phyloP scores from a whole-genome alignment of 164 flowering plant species.

The Cinnamomum micranthum region DNA sequence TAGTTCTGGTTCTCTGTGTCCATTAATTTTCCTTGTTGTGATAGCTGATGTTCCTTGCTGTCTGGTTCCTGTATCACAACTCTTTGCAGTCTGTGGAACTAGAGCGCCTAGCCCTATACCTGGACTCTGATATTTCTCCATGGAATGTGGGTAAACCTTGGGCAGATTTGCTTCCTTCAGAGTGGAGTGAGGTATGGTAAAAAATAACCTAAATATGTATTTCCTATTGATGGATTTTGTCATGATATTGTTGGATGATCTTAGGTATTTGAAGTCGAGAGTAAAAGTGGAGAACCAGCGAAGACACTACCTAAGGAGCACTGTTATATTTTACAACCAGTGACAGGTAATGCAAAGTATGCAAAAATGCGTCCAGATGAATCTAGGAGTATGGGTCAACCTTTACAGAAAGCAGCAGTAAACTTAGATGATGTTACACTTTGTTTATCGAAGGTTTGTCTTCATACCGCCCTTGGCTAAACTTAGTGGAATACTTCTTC shows the following conservation, averaged over 20 bases:
- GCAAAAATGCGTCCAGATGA: conserved; percentile 50
- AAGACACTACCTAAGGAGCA: conserved; percentile 36
- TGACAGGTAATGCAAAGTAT: conserved; percentile 89
- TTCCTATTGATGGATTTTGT: background rate
- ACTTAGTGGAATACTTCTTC: background rate
- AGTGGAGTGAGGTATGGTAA: conserved; percentile 76
- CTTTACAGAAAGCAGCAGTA: conserved; percentile 73
- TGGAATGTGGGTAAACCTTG: conserved; percentile 76
- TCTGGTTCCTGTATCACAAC: background rate
- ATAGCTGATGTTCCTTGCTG: background rate
- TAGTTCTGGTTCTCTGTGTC: background rate
- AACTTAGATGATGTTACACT: conserved; percentile 95
- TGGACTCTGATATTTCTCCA: conserved; percentile 82
- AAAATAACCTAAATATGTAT: background rate
- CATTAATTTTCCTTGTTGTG: background rate
- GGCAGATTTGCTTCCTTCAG: conserved; percentile 86
- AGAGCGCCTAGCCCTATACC: conserved; percentile 73
- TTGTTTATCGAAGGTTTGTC: conserved; percentile 75
- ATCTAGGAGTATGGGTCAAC: conserved; percentile 39
- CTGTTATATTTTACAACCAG: conserved; percentile 81
- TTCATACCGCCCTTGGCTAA: conserved; percentile 1
- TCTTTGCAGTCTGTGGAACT: conserved; percentile 72
- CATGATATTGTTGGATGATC: conserved; percentile 1
- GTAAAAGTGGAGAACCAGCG: conserved; percentile 52
- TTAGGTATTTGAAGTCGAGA: conserved; percentile 78